Conservation (phyloP, 352 stramenopile species). For the Phytophthora brassicae region DNA sequence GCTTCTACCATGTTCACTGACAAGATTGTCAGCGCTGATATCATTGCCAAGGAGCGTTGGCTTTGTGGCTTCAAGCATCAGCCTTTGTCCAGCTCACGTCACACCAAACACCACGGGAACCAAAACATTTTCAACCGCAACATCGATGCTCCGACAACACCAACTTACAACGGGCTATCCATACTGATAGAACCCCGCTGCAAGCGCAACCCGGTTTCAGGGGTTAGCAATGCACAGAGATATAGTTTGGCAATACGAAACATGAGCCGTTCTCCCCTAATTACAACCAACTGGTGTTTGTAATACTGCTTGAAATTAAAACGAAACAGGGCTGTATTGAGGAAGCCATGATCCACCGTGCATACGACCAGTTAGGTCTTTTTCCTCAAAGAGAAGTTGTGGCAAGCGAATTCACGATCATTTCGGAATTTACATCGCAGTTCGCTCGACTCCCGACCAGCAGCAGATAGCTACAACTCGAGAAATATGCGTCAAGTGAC, state of each 20-base stretch:
- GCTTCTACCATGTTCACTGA: too few species aligned
- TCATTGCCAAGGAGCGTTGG: too few species aligned
- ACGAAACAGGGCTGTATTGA: conserved; percentile 18
- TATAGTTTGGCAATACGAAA: too few species aligned
- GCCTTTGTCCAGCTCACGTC: too few species aligned
- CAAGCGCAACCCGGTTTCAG: conserved; percentile 4
- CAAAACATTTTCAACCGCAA: too few species aligned
- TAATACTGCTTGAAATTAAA: conserved; percentile 6
- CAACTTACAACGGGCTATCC: conserved; percentile 1
- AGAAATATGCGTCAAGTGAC: conserved; percentile 21
- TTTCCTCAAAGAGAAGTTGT: too few species aligned
- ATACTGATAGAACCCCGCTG: background rate
- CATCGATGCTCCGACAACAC: too few species aligned
- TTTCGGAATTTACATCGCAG: conserved; percentile 12
- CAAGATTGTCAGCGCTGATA: background rate
- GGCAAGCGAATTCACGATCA: too few species aligned
- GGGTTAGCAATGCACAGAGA: background rate
- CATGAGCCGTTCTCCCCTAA: conserved; percentile 16
- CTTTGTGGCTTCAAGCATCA: too few species aligned
- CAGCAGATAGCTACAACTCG: conserved; percentile 3
- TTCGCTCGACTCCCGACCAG: background rate
- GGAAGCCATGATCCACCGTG: conserved; percentile 19
- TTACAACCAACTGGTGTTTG: conserved; percentile 15
- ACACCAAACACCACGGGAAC: too few species aligned
- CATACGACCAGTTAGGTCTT: background rate